A percentile compares a stretch with the other conserved stretches of the same genome.
phyloP scores from a whole-genome alignment of 805 yeast species.

The Kockiozyma suomiensis region DNA sequence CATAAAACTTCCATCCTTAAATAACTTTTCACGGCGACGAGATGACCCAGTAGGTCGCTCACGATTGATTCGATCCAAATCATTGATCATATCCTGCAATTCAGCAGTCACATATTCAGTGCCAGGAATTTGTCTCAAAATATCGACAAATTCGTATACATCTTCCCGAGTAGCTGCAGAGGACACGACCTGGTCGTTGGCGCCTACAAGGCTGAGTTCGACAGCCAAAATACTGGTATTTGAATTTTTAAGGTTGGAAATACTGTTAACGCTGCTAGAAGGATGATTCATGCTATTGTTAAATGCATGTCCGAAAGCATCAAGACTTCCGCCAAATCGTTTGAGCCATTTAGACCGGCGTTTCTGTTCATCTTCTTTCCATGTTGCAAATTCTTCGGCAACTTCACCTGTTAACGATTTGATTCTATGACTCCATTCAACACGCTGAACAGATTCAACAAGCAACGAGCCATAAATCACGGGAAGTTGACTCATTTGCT shows the following conservation, averaged over 20 bases:
- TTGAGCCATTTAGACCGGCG: slow-evolving; percentile 64
- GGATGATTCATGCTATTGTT: slow-evolving; percentile 4
- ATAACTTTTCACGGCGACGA: slow-evolving; percentile 22
- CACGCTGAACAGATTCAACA: slow-evolving; percentile 43
- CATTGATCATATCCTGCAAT: slow-evolving; percentile 39
- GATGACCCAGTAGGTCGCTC: neutral
- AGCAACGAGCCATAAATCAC: slow-evolving; percentile 44
- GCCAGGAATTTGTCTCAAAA: slow-evolving; percentile 35
- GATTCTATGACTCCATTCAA: slow-evolving; percentile 38
- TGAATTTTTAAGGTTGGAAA: slow-evolving; percentile 25
- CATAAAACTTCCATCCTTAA: slow-evolving; percentile 18
- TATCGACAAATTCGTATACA: slow-evolving; percentile 34
- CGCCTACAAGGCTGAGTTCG: slow-evolving; percentile 30
- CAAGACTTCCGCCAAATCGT: slow-evolving; percentile 53
- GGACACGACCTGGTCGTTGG: slow-evolving; percentile 13
- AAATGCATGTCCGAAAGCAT: slow-evolving; percentile 20
- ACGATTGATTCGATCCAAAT: slow-evolving; percentile 19
- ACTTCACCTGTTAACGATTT: slow-evolving; percentile 34
- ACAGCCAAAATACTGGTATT: slow-evolving; percentile 31
- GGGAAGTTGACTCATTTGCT: slow-evolving; percentile 44
- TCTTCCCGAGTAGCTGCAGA: slow-evolving; percentile 19
- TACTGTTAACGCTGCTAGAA: slow-evolving; percentile 13
- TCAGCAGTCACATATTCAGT: slow-evolving; percentile 38
- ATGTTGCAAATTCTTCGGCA: slow-evolving; percentile 59
- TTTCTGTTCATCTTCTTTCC: slow-evolving; percentile 59